Base-by-base conservation (phyloP, 495 filamentous ascomycete species). In the Chaetomidium leptoderma region DNA sequence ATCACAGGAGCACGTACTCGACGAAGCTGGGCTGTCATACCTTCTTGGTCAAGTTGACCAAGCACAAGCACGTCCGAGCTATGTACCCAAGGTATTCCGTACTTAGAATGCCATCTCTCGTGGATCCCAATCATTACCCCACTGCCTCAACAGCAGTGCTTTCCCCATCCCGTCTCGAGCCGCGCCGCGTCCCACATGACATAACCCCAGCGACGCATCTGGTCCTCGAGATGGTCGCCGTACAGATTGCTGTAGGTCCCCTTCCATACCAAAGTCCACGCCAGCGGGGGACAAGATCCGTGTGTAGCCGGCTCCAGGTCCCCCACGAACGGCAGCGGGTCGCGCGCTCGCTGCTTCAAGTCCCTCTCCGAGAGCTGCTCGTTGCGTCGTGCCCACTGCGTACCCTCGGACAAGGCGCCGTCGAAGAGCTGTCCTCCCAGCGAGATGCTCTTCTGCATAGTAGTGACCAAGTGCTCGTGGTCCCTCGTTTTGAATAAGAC, bases 101-200 rank as follows among this genome's bases (percentile, higher is more conserved):
- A 33, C 32, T 33, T 33, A 33, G 32, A 33, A 33, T 33, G 11
- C 11, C 32, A 33, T 33, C 32, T 33, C 32, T 33, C 32, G 32
- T 33, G 32, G 32, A 33, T 33, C 32, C 32, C 32, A 33, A 33
- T 33, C 32, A 33, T 11, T 33, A 33, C 32, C 32, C 32, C 32
- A 33, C 32, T 33, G 32, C 32, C 32, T 33, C 32, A 11, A 33
- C 32, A 33, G 32, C 32, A 33, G 32, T 33, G 11, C 32, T 33
- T 33, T 33, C 32, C 32, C 32, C 32, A n/a, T 21, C 14, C 39
- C 39, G 29, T 14, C 16, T 47, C 44, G 26, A 49, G 29, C 17
- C 46, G 29, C 29, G n/a, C 46, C n/a, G 46, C 29, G 30, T 53
- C 50, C 50, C 50, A 53, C 50, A 53, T 42, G 13, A 53, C 35